Evolutionary conservation across 2,329 filamentous ascomycete genomes (phyloP), one percentile per base, ranked within the genome.

Genomic region (Penicillium oxalicum): DNA sequence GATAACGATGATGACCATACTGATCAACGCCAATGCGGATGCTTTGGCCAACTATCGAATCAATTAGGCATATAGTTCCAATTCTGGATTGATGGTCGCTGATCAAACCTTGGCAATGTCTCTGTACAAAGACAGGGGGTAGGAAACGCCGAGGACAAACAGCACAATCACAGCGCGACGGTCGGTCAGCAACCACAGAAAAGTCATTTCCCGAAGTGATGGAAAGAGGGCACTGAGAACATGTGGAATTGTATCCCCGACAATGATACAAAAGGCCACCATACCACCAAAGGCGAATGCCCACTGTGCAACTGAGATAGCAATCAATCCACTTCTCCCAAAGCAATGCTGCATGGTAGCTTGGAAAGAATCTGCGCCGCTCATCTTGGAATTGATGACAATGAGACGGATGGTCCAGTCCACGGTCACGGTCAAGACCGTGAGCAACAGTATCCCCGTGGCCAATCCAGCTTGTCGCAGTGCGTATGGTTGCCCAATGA

Each of bases 381-480:
- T 95, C 58, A 98, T 77, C 75, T 98, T 98, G 68, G 88, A 94
- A 72, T 98, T 98, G 70, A 96, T 83, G 57, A 98, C 93, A 63
- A 98, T 97, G 54, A 98, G 79, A 40, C 90, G 84, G 59, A 98
- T 96, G 4, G 93, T 98, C 93, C 93, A 98, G 76, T 98, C 93
- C 48, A 98, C 83, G 2, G 88, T 83, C 25, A 93, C 68, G 0
- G 93, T 97, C 54, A 98, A 77, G 5, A 72, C 77, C 26, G 95
- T 71, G 18, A 98, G 79, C 48, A 98, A 78, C 40, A 89, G 62
- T 5, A 91, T 76, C 27, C 93, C 93, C 34, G 87, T 85, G 12
- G 88, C 67, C 60, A 98, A 79, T 5, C 93, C 93, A 6, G 93
- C 93, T 73, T 97, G 91, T 50, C 82, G 83, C 65, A 98, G 86